These are phyloP conservation scores for Pythium rhizo-oryzae DNA, from an alignment of 352 stramenopile species.

Conservation along the genomic window DNA sequence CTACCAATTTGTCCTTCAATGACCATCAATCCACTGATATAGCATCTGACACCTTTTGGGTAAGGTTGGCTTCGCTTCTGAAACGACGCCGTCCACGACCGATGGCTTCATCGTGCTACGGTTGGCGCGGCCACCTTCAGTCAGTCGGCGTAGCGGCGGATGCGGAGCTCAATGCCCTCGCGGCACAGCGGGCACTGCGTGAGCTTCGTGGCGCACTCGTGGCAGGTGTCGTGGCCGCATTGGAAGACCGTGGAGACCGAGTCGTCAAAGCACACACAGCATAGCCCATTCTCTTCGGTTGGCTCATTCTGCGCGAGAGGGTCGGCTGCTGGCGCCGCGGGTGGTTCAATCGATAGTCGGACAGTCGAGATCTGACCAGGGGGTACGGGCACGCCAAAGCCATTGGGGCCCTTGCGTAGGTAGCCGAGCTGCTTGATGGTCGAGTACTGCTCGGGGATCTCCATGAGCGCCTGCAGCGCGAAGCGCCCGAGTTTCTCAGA, in stretches of 20 bases:
- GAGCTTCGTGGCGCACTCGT: constrained; percentile 50
- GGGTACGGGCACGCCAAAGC: constrained; percentile 51
- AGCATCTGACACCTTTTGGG: too few species aligned
- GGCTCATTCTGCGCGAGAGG: constrained; percentile 21
- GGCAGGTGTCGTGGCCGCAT: constrained; percentile 85
- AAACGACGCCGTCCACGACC: too few species aligned
- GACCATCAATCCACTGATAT: too few species aligned
- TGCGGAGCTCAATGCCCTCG: constrained; percentile 70
- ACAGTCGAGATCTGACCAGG: constrained; percentile 60
- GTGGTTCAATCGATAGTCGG: not conserved
- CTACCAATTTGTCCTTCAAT: too few species aligned
- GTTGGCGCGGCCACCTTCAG: too few species aligned
- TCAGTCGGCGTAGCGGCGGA: constrained; percentile 56
- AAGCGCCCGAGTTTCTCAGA: constrained; percentile 70
- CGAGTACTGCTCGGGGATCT: constrained; percentile 82
- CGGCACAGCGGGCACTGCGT: constrained; percentile 73
- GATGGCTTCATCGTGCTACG: too few species aligned
- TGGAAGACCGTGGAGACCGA: constrained; percentile 83
- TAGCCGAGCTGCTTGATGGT: constrained; percentile 77
- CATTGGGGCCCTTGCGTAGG: constrained; percentile 45
- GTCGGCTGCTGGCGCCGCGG: constrained; percentile 38
- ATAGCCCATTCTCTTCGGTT: constrained; percentile 13
- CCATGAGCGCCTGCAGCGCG: constrained; percentile 82
- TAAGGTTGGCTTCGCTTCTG: too few species aligned
- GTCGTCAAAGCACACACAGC: constrained; percentile 77